Base-by-base conservation (phyloP, 2,329 filamentous ascomycete species). In the Aspergillus brasiliensis region DNA sequence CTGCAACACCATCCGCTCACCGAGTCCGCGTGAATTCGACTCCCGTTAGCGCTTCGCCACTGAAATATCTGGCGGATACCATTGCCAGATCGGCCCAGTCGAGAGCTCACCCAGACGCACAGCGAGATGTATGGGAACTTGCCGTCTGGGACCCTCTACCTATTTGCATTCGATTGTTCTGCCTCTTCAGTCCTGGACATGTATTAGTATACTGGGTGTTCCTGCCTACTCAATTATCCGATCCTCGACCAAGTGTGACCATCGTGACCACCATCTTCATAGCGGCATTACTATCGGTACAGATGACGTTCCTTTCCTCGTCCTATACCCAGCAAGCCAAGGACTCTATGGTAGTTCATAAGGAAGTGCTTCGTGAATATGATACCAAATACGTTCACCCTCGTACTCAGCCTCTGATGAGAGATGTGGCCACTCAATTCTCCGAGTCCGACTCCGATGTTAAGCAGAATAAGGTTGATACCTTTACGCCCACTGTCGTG, bases 361-460 rank as follows among this genome's bases (percentile, higher is more conserved):
- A 90, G 68, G 91, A 98, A 76, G 94, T 98, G 5, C 83, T 98
- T 77, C 89, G 92, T 73, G 95, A 99, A 77, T 99, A 99, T 73
- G 92, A 98, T 73, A 91, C 87, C 67, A 99, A 99, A 79, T 97
- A 90, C 71, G 95, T 99, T 1, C 92, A 96, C 70, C 95, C 95
- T 2, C 85, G 88, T 10, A 85, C 96, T n/a, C 91, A 96, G 67
- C 91, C 90, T 7, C 82, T 90, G 5, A 91, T 96, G 65, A 82
- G 88, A 65, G 86, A 90, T 69, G 92, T 94, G 1, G 90, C 87
- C 5, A 95, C 90, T 0, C 94, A 98, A 74, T 88, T 89, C 60
- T 86, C 86, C 0, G 73, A 77, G 63, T 69, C 78, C 21, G 75
- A 72, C 56, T 76, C 76, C 15, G 77, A 80, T 42, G 73, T 78